Evolutionary conservation across 176 grass and related monocot genomes (phyloP), one percentile per base, ranked within the genome.

Genomic region (Zizania latifolia): DNA sequence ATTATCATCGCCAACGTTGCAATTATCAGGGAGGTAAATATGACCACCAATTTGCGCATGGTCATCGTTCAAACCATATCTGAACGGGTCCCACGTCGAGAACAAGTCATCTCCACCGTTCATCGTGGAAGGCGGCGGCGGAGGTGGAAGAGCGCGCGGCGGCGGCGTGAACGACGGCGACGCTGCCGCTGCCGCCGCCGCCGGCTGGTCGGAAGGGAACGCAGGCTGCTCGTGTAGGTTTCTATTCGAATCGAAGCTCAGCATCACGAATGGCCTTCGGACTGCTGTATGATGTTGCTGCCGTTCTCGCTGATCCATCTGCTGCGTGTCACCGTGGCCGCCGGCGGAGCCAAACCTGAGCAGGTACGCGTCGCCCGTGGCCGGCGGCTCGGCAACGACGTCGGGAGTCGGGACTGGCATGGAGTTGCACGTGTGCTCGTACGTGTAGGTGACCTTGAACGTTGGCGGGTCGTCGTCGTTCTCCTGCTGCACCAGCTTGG

Each of bases 401-500:
- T 87, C 85, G 2, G 74, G 85, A 23, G 70, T 74, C 29, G 68
- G 80, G 53, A 87, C 38, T 10, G 80, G 85, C 40, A 40, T 33
- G 16, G 76, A 39, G 58, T 86, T 84, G 68, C 90, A 93, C 0
- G 90, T 87, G 78, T 93, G 87, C 58, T 85, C 76, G 62, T 89
- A 77, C 12, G 78, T 82, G 68, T 93, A 90, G 48, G 79, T 84
- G 54, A 90, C 87, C 46, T 51, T 76, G 67, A 74, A 93, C 38
- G 85, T 41, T 10, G 90, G 76, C 15, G 86, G 83, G 23, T 80
- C 83, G 14, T 71, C 72, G 64, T 48, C n/a, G 77, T 58, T 83
- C 67, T 87, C 60, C 66, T 81, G 81, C 39, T 93, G 90, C 34
- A 93, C 62, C 48, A 86, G 85, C 75, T 87, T 93, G 8, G 84